These are phyloP conservation scores for Fusarium zealandicum DNA, from an alignment of 2,329 filamentous ascomycete species.

Conservation along the genomic window DNA sequence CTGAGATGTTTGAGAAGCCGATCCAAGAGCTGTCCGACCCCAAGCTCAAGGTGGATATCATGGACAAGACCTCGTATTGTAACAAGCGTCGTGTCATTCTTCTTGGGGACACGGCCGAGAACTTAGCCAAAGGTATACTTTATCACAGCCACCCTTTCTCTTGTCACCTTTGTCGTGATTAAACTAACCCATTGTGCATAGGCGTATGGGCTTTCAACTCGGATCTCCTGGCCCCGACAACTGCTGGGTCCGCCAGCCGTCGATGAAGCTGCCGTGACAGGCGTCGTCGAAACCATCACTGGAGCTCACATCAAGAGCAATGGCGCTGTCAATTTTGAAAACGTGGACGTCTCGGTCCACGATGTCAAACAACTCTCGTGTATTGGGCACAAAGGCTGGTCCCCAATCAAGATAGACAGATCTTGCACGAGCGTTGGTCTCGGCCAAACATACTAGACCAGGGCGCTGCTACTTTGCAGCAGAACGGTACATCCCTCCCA, in stretches of 20 bases:
- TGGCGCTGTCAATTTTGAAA: background rate
- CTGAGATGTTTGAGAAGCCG: constrained; percentile 99
- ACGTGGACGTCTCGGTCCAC: background rate
- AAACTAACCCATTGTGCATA: constrained; percentile 42
- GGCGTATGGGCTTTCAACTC: constrained; percentile 57
- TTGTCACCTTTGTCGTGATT: constrained; percentile 32
- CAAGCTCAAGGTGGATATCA: constrained; percentile 97
- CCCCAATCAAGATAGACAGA: constrained; percentile 2
- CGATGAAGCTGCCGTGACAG: constrained; percentile 18
- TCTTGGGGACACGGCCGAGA: constrained; percentile 90
- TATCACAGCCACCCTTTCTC: background rate
- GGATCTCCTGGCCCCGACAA: constrained; percentile 33
- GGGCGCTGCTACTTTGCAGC: constrained; percentile 7
- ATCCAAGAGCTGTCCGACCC: constrained; percentile 82
- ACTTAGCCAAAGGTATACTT: constrained; percentile 78
- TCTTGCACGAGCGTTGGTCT: constrained; percentile 6
- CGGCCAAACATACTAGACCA: constrained; percentile 15
- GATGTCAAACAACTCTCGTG: background rate
- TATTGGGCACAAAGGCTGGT: constrained; percentile 2
- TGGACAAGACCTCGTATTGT: constrained; percentile 98
- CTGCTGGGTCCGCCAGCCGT: constrained; percentile 34
- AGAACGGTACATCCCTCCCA: background rate
- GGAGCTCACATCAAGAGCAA: background rate
- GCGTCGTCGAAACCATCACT: background rate
- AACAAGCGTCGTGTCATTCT: constrained; percentile 90